Evolutionary conservation across 768 basidiomycete species (phyloP), one percentile per base, ranked within the genome.

Genomic region (Suillus fuscotomentosus): DNA sequence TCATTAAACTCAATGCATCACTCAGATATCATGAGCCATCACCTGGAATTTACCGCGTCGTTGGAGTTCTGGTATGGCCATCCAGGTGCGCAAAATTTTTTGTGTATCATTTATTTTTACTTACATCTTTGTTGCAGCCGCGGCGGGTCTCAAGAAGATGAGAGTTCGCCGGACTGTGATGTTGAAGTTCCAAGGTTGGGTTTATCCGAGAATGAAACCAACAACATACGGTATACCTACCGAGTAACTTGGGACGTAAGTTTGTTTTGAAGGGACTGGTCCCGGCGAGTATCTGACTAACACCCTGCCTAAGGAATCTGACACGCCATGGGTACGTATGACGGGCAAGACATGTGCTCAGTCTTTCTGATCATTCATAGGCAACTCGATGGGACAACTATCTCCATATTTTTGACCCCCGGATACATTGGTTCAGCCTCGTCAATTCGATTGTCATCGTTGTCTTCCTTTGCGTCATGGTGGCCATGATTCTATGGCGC

Each of bases 321-420:
- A 88, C 66, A 93, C 91, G 13, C 90, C 91, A 60, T 95, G 92
- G 92, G 90, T 88, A 75, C 61, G 75, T 65, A 9, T 63, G 4
- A 43, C 11, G 45, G 62, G 47, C 39, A 2, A 10, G 2, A 13
- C 56, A 41, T 41, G 31, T 31, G 60, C 62, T 34, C 22, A 60
- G 22, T 17, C 24, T 17, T 55, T 31, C 56, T 70, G 10, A 74
- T 72, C 0, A 69, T 54, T 62, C 22, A 17, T 77, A 94, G 94
- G 96, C 95, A 5, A 93, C 95, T 4, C 84, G 97, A 60, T 99
- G 97, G 96, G 97, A 99, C 73, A 91, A 90, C 70, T 99, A 99
- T 73, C 86, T 98, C 22, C 94, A 95, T 70, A 91, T 97, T 60
- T 92, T 95, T 69, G 94, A 96, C 71, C 94, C 94, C 53, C 87